These are phyloP conservation scores for Chlamydomonas sphaeroides DNA, from an alignment of 139 green algal species.

Conservation along the genomic window DNA sequence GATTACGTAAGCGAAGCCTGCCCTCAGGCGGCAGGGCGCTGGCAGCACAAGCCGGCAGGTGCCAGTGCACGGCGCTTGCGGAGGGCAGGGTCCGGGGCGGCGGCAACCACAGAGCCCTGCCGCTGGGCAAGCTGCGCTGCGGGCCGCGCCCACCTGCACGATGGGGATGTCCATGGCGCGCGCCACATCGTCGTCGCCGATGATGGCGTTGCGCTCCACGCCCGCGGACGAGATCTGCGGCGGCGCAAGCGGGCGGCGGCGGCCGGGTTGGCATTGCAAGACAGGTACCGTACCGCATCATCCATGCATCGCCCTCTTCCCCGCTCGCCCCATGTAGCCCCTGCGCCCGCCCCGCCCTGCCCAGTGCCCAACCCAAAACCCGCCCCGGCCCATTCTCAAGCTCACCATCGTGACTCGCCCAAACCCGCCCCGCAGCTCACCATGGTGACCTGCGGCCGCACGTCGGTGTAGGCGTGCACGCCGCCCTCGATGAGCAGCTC, in stretches of 20 bases:
- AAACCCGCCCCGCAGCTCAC: no score
- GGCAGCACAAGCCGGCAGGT: no score
- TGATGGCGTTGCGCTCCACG: slow-evolving; percentile 87
- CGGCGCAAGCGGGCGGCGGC: not conserved
- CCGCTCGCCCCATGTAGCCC: no score
- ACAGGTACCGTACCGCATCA: no score
- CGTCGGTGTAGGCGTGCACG: slow-evolving; percentile 69
- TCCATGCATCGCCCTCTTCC: not conserved
- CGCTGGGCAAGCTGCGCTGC: no score
- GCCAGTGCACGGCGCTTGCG: no score
- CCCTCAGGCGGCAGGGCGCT: no score
- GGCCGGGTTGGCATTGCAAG: not conserved
- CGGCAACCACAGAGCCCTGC: no score
- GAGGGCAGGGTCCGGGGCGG: no score
- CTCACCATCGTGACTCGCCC: no score
- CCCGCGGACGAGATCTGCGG: slow-evolving; percentile 67
- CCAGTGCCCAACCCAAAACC: not conserved
- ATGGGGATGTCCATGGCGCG: slow-evolving; percentile 87
- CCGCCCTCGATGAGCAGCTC: slow-evolving; percentile 73
- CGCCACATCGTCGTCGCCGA: slow-evolving; percentile 76
- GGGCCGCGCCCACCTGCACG: slow-evolving; percentile 79
- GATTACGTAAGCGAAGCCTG: no score
- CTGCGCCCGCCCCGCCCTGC: not conserved
- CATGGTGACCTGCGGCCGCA: slow-evolving; percentile 70
- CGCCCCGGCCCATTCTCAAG: no score